These are phyloP conservation scores for Apiospora kogelbergensis DNA, from an alignment of 2,329 filamentous ascomycete species.

Conservation along the genomic window DNA sequence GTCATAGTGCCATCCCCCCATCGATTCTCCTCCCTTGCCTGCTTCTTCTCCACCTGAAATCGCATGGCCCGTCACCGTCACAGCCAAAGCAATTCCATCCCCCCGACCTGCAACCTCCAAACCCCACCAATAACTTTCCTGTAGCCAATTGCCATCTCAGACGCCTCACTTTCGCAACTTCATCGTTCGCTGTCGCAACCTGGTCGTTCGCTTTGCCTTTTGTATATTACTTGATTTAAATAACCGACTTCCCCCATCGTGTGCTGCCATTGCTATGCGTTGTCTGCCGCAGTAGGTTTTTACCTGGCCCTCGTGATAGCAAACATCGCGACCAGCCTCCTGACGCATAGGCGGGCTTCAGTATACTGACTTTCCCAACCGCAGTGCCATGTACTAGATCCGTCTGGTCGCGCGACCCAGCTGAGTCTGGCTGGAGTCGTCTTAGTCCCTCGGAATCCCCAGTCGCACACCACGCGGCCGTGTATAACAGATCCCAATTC, in stretches of 20 bases:
- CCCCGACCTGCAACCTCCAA: constrained; percentile 11
- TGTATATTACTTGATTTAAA: constrained; percentile 27
- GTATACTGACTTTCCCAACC: constrained; percentile 20
- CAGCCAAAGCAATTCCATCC: constrained; percentile 5
- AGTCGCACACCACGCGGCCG: constrained; percentile 16
- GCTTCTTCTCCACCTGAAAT: not conserved
- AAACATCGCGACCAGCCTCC: not conserved
- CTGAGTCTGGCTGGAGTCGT: constrained; percentile 29
- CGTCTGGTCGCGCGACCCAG: constrained; percentile 29
- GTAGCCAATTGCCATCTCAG: constrained; percentile 26
- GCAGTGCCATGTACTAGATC: constrained; percentile 40
- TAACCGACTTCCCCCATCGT: constrained; percentile 7
- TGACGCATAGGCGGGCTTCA: constrained; percentile 4
- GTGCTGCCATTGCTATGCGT: constrained; percentile 11
- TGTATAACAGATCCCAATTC: constrained; percentile 7
- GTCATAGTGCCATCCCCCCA: not conserved
- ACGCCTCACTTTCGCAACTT: constrained; percentile 32
- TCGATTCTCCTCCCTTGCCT: not conserved
- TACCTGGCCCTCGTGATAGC: constrained; percentile 17
- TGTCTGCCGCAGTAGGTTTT: constrained; percentile 25
- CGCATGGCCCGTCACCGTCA: constrained; percentile 14
- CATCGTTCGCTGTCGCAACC: constrained; percentile 21
- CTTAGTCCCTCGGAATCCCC: constrained; percentile 15
- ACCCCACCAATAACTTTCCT: constrained; percentile 22
- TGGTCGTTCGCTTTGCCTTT: constrained; percentile 25